Base-by-base conservation (phyloP, 208 protist species). In the Trypanosoma brucei region DNA sequence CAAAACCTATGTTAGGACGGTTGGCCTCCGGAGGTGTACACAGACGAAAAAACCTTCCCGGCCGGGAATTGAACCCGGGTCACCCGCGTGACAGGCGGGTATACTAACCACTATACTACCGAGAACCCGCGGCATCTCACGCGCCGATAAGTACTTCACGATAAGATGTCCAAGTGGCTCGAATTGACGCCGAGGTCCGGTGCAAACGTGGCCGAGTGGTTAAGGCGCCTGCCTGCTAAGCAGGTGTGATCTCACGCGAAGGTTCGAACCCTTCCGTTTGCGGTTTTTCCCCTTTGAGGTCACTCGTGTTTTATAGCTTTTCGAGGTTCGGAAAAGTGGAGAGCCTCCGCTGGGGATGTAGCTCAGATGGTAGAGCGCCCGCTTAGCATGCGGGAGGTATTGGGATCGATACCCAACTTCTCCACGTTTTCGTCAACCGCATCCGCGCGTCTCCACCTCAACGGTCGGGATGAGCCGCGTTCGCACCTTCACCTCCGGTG, bases 381-480 rank as follows among this genome's bases (percentile, higher is more conserved):
- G 87, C 87, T 93, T 93, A 93, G 87, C 87, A 93, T 93, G 88
- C 84, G 88, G 77, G 84, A 92, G 84, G 84, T 94, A 91, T 91
- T 91, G 88, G 84, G 84, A 94, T 91, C 88, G 84, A 92, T 94
- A 91, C 88, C 88, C 88, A 90, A 91, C 88, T 94, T 85, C 81
- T 94, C 84, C 88, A 92, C 30, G 31, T 50, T 70, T 63, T 46
- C 42, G 8, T 46, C 6, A 46, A 46, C 42, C 22, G 22, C 22
- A 22, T 22, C 22, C 22, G 22, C 22, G 0, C 22, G 22, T 22
- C 22, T 22, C 22, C 22, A 22, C 22, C 22, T 22, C 22, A 0
- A 22, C 22, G 22, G 22, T 22, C 22, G 22, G 22, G 22, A 22
- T 22, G 22, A 22, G 22, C 22, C 22, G 22, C 22, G 22, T 22